Evolutionary conservation across 257 asterid species (phyloP).

Genomic region (Nicotiana attenuata): DNA sequence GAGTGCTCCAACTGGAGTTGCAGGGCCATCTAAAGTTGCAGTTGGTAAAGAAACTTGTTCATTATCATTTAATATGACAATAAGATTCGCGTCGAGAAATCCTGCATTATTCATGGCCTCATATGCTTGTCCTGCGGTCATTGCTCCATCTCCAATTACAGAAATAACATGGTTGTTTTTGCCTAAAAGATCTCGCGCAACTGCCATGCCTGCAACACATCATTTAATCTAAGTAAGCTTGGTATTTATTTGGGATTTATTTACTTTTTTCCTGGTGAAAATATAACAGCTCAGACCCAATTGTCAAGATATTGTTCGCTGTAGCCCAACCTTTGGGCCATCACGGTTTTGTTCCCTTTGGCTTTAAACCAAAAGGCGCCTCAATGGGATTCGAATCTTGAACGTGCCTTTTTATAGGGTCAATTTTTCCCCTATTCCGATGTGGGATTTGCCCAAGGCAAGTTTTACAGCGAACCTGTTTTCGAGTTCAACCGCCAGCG

Average conservation of each 20-base stretch:
- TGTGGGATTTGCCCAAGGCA: too few relatives aligned
- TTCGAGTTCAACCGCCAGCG: too few relatives aligned
- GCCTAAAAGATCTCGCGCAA: slow-evolving; percentile 65
- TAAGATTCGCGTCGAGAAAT: slow-evolving; percentile 58
- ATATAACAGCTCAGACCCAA: background rate
- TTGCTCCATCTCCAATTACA: slow-evolving; percentile 75
- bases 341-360: too few relatives aligned
- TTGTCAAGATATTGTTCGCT: too few relatives aligned
- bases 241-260: background rate
- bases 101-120: slow-evolving; percentile 92
- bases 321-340: too few relatives aligned
- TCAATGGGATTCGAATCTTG: too few relatives aligned
- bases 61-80: slow-evolving; percentile 61
- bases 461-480: too few relatives aligned
- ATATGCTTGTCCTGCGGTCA: slow-evolving; percentile 86
- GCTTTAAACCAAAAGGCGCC: too few relatives aligned
- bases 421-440: too few relatives aligned
- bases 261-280: background rate
- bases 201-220: slow-evolving; percentile 60
- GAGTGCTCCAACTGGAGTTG: slow-evolving; percentile 68
- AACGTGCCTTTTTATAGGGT: too few relatives aligned
- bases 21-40: slow-evolving; percentile 71
- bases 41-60: slow-evolving; percentile 77
- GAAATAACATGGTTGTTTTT: slow-evolving; percentile 59
- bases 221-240: background rate